Conservation (phyloP, 805 yeast genomes). For the Metschnikowia arizonensis region DNA sequence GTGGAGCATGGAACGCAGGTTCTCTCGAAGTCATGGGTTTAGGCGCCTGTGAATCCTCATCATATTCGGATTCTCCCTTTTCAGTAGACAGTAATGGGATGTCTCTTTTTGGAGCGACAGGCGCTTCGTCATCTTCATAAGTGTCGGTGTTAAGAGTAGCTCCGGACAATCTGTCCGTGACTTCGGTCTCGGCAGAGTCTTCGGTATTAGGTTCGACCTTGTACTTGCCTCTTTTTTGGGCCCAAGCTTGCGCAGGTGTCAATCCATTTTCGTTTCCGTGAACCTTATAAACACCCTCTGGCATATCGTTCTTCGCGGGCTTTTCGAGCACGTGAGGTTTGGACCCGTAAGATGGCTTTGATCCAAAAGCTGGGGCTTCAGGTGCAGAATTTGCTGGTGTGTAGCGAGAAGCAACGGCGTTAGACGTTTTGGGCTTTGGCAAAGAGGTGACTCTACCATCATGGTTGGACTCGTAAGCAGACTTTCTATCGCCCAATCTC, state of each 20-base stretch:
- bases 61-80: slow-evolving; percentile 8
- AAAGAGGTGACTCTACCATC: slow-evolving; percentile 55
- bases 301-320: slow-evolving; percentile 25
- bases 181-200: slow-evolving; percentile 13
- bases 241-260: slow-evolving; percentile 95
- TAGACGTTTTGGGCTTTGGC: slow-evolving; percentile 57
- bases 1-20: slow-evolving; percentile 18
- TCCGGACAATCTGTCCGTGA: neutral
- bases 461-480: slow-evolving; percentile 37
- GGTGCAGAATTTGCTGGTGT: slow-evolving; percentile 23
- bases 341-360: slow-evolving; percentile 13
- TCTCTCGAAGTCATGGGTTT: neutral
- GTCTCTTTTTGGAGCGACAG: neutral
- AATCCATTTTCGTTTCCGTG: slow-evolving; percentile 66
- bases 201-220: slow-evolving; percentile 35
- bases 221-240: slow-evolving; percentile 76
- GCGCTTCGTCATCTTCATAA: slow-evolving; percentile 9
- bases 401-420: slow-evolving; percentile 50
- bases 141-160: slow-evolving; percentile 5
- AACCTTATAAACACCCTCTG: slow-evolving; percentile 14
- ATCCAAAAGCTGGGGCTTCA: slow-evolving; percentile 13
- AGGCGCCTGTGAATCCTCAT: slow-evolving; percentile 11
- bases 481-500: slow-evolving; percentile 42
- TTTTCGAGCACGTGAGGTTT: slow-evolving; percentile 16
- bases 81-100: neutral